Evolutionary conservation across 1,139 yeast species (phyloP).

Genomic region (Taphrina pruni): DNA sequence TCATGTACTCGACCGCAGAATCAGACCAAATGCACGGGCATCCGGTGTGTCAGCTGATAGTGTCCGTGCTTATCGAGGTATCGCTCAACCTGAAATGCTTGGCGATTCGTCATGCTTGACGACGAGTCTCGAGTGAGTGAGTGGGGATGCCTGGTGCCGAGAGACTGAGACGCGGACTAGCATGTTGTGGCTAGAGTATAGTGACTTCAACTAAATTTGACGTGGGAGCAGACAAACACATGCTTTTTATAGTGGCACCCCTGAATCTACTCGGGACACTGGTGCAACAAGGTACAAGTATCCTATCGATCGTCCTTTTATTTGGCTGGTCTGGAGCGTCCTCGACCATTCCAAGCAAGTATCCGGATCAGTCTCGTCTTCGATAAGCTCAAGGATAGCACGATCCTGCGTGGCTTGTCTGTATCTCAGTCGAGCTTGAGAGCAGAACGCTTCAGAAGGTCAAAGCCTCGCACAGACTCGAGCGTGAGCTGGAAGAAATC

Average conservation of each 20-base stretch:
- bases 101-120: neutral
- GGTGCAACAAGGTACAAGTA: constrained; percentile 17
- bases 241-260: constrained; percentile 3
- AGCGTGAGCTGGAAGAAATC: neutral
- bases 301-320: constrained; percentile 12
- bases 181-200: constrained; percentile 5
- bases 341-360: constrained; percentile 4
- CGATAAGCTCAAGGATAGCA: neutral
- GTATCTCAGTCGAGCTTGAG: neutral
- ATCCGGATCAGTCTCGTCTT: neutral
- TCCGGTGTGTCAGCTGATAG: neutral
- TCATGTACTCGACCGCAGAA: too few species aligned
- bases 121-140: too few species aligned
- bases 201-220: constrained; percentile 11
- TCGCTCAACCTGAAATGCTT: neutral
- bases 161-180: neutral
- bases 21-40: neutral
- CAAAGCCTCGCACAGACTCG: constrained; percentile 14
- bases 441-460: neutral
- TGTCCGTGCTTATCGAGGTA: neutral
- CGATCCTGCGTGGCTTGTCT: neutral
- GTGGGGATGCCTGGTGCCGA: too few species aligned
- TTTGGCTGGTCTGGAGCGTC: constrained; percentile 2
- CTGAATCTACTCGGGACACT: constrained; percentile 17
- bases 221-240: constrained; percentile 14